Conservation (phyloP, 345 rosid genomes). For the Viola odorata region DNA sequence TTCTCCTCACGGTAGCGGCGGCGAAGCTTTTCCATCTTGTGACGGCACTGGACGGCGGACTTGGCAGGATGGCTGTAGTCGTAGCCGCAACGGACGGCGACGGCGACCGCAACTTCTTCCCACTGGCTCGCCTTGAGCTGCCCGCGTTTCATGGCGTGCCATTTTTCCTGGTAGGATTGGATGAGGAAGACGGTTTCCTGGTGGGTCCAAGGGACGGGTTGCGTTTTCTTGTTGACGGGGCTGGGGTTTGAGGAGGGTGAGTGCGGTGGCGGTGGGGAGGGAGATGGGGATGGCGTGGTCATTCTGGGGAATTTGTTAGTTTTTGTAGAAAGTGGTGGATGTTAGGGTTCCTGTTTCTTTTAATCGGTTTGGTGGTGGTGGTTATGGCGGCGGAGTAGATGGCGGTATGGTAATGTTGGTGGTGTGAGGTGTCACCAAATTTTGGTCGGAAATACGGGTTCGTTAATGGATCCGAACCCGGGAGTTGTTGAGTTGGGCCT, state of each 20-base stretch:
- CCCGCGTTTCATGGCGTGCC: conserved; percentile 61
- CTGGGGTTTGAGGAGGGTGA: conserved; percentile 8
- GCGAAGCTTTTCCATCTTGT: conserved; percentile 87
- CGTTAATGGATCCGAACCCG: conserved; percentile 4
- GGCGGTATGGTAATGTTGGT: neutral
- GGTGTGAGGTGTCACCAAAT: neutral
- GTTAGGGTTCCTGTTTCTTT: too few relatives aligned
- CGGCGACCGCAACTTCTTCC: conserved; percentile 65
- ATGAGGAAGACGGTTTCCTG: conserved; percentile 60
- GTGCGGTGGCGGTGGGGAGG: conserved; percentile 5
- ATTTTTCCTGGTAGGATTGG: conserved; percentile 59
- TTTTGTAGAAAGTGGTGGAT: neutral
- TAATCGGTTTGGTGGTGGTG: neutral
- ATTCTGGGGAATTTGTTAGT: neutral
- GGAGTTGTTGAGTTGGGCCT: neutral
- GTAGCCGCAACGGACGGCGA: conserved; percentile 61
- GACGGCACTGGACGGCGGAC: conserved; percentile 65
- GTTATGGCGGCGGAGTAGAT: conserved; percentile 2
- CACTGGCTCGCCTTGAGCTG: conserved; percentile 62
- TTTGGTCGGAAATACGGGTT: neutral
- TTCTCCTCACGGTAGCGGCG: conserved; percentile 55
- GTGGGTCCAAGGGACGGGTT: conserved; percentile 65
- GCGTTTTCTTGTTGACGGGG: conserved; percentile 34
- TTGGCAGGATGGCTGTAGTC: conserved; percentile 33
- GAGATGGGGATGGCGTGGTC: conserved; percentile 15